A percentile compares a stretch with the other conserved stretches of the same genome.
Conservation (phyloP, 495 filamentous ascomycete species). For the Neurospora sp. region DNA sequence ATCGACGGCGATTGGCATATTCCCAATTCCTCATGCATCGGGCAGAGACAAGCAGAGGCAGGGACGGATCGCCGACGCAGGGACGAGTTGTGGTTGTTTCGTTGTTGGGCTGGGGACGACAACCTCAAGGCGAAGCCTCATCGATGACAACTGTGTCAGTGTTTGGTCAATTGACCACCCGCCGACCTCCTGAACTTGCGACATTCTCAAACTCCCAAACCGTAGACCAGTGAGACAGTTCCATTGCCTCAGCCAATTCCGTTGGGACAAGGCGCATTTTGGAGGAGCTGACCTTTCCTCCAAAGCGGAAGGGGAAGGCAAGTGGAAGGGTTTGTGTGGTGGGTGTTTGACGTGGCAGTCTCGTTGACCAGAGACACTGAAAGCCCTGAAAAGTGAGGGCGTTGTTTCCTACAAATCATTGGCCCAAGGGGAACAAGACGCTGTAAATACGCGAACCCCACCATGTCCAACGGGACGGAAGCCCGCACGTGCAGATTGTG, state of each 20-base stretch:
- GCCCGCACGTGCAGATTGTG: neutral
- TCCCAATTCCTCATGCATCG: neutral
- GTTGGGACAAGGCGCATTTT: neutral
- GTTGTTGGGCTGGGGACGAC: neutral
- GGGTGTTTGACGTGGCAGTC: neutral
- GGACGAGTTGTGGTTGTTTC: neutral
- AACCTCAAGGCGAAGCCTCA: neutral
- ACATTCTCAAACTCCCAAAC: neutral
- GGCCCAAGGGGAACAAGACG: neutral
- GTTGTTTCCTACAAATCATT: neutral
- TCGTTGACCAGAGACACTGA: neutral
- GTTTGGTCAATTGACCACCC: neutral
- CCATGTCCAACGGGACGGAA: neutral
- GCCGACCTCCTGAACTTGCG: neutral
- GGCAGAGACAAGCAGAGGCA: neutral
- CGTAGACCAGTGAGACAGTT: neutral
- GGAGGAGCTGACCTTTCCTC: neutral
- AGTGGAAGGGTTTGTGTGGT: neutral
- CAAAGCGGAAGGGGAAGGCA: neutral
- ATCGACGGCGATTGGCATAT: neutral
- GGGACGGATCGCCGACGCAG: neutral
- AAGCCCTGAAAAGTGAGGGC: neutral
- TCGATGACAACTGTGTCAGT: neutral
- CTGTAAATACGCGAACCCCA: neutral
- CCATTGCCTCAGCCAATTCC: neutral